Conservation (phyloP, 441 rosid species). For the Arabidopsis lyrata region DNA sequence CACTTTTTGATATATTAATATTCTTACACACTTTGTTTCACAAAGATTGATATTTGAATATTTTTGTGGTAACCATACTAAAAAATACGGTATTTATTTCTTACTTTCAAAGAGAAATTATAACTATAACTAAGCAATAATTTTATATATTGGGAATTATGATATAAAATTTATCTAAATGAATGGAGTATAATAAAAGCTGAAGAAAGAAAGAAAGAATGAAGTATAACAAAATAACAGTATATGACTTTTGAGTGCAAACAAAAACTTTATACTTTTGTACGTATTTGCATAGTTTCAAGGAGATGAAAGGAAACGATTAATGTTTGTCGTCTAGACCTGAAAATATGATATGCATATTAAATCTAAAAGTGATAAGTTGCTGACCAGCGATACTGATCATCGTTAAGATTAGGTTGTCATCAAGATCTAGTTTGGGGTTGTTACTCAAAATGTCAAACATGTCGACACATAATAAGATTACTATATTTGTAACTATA, state of each 20-base stretch:
- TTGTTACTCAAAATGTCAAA: slow-evolving; percentile 42
- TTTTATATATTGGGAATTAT: not conserved
- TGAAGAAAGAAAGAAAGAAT: too few relatives aligned
- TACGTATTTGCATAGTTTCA: not conserved
- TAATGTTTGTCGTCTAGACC: not conserved
- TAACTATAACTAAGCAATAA: not conserved
- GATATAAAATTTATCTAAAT: not conserved
- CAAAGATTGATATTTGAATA: not conserved
- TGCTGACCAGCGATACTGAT: slow-evolving; percentile 38
- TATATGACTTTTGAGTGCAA: too few relatives aligned
- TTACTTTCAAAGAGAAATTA: not conserved
- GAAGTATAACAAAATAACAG: too few relatives aligned
- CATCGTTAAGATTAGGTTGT: not conserved
- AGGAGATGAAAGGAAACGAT: not conserved
- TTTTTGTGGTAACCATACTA: not conserved
- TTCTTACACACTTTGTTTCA: not conserved
- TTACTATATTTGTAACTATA: not conserved
- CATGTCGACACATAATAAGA: slow-evolving; percentile 34
- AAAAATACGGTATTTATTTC: not conserved
- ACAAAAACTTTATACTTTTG: too few relatives aligned
- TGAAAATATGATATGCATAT: not conserved
- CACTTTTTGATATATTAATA: slow-evolving; percentile 26
- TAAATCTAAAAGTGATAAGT: slow-evolving; percentile 11
- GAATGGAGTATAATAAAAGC: not conserved
- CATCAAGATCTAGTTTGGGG: slow-evolving; percentile 36